Evolutionary conservation across 352 stramenopile genomes (phyloP).

Genomic region (Pythium scleroteichum): DNA sequence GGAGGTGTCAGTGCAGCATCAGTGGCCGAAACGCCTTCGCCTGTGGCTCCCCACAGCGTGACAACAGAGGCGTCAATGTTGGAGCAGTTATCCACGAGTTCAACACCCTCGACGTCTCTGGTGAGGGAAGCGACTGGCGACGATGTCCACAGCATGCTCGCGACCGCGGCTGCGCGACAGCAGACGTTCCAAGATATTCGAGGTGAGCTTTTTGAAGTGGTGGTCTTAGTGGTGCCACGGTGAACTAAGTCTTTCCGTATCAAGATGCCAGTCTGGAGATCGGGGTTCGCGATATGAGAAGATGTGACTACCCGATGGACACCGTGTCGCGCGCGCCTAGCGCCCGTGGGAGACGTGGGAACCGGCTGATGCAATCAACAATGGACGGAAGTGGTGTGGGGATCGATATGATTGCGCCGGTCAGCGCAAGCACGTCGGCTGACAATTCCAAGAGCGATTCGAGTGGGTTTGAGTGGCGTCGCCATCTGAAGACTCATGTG

Average conservation of each 20-base stretch:
- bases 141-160: conserved; percentile 12
- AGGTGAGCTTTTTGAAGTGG: conserved; percentile 2
- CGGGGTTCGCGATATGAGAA: conserved; percentile 17
- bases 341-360: not conserved
- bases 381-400: too few species aligned
- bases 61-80: too few species aligned
- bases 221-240: not conserved
- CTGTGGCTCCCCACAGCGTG: too few species aligned
- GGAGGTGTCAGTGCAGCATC: too few species aligned
- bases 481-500: conserved; percentile 47
- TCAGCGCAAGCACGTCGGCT: not conserved
- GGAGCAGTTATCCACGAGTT: too few species aligned
- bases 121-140: not conserved
- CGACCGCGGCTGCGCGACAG: conserved; percentile 13
- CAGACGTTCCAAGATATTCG: conserved; percentile 18
- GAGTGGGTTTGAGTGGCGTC: conserved; percentile 30
- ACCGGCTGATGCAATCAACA: not conserved
- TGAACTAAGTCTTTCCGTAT: not conserved
- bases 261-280: conserved; percentile 15
- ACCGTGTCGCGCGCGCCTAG: conserved; percentile 11
- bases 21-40: too few species aligned
- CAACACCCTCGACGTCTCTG: too few species aligned
- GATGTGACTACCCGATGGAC: conserved; percentile 26
- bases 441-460: not conserved
- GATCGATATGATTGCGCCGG: not conserved